phyloP scores from a whole-genome alignment of 1,284 basidiomycete species.

The Cyathus pygmaeus region DNA sequence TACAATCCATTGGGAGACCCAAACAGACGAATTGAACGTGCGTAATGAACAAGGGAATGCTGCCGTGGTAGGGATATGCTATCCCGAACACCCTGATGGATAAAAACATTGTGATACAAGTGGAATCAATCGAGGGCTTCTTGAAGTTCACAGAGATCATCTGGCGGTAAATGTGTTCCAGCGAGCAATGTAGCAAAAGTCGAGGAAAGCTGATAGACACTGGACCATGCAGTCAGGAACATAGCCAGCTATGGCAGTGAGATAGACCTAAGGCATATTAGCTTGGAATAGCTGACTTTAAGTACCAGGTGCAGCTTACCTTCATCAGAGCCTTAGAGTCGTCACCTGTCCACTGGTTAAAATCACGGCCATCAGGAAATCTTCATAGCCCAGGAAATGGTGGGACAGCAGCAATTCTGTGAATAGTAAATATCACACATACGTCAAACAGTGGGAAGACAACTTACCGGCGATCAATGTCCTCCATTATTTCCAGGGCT shows the following conservation, averaged over 20 bases:
- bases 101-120: conserved; percentile 39
- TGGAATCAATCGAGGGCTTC: conserved; percentile 39
- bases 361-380: conserved; percentile 26
- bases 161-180: conserved; percentile 19
- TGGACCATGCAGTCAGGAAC: conserved; percentile 35
- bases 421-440: background rate
- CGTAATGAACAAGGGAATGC: conserved; percentile 37
- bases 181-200: conserved; percentile 47
- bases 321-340: conserved; percentile 37
- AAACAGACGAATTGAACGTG: conserved; percentile 25
- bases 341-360: conserved; percentile 36
- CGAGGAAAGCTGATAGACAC: conserved; percentile 34
- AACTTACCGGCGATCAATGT: conserved; percentile 37
- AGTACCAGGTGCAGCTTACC: conserved; percentile 6
- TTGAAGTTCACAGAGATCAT: conserved; percentile 31
- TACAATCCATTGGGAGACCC: conserved; percentile 43
- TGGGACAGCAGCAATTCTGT: conserved; percentile 25
- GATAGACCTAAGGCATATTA: conserved; percentile 22
- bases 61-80: conserved; percentile 26
- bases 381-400: conserved; percentile 22
- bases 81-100: conserved; percentile 5
- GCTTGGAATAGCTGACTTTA: too few relatives aligned
- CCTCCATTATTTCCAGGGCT: conserved; percentile 26
- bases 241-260: conserved; percentile 36
- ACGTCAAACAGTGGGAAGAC: too few relatives aligned